Base-by-base conservation (phyloP, 306 rosid genomes). In the Prunus armeniaca region DNA sequence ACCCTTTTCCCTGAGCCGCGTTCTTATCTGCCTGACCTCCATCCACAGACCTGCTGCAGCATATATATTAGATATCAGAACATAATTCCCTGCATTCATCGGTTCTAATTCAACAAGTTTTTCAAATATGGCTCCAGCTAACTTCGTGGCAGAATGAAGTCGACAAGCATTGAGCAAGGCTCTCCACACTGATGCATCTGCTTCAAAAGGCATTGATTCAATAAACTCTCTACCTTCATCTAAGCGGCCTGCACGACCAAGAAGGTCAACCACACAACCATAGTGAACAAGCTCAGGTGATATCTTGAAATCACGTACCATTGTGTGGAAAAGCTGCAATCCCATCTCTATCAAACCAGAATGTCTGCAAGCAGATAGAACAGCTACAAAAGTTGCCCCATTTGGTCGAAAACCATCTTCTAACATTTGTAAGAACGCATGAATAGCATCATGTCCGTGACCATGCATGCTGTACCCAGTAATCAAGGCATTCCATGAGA, bases 351-450 rank as follows among this genome's bases (percentile, higher is more conserved):
- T 61, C 57, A 79, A 60, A 61, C 88, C 90, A 17, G 81, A 81
- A 71, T 87, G 90, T 75, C 90, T 84, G 77, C 90, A 84, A 51
- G 86, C 86, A 72, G 90, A 87, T 30, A 83, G 76, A 79, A 81
- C 75, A 64, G 90, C 82, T 4, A 74, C 61, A 51, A 84, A 86
- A 25, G 88, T 81, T 38, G 49, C 66, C 30, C 77, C 74, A 52
- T 79, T 73, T 73, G 90, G 86, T 58, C 49, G 69, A 62, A 81
- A 70, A 69, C 86, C 86, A 10, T 84, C 82, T 60, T 69, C 80
- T 73, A 81, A 28, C 88, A 83, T 81, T 47, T 46, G 19, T 7
- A 67, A 71, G 56, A 86, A 79, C n/a, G 76, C 69, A 76, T n/a
- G 72, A 72, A 77, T 47, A 69, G 90, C 84, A 64, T 86, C 88